These are phyloP conservation scores for Manihot esculenta DNA, from an alignment of 441 rosid species.

Conservation along the genomic window DNA sequence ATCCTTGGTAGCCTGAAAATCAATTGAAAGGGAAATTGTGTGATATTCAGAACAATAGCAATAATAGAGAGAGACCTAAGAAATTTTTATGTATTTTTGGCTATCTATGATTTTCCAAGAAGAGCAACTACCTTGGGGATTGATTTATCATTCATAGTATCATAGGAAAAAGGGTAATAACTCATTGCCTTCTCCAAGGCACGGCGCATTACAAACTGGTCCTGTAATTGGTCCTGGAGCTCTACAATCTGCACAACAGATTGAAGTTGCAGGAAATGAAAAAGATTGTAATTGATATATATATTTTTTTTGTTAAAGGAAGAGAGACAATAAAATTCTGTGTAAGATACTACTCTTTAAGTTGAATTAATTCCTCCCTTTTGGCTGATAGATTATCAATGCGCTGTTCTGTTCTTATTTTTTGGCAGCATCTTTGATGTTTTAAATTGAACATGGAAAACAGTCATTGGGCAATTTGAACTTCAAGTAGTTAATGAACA, in stretches of 20 bases:
- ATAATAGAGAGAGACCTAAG: too few relatives aligned
- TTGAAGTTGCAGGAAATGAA: slow-evolving; percentile 1
- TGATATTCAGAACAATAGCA: not conserved
- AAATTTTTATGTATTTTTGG: too few relatives aligned
- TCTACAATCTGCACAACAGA: slow-evolving; percentile 45
- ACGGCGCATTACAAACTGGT: slow-evolving; percentile 48
- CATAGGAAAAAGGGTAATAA: slow-evolving; percentile 40
- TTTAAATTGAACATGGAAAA: not conserved
- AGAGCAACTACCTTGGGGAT: slow-evolving; percentile 50
- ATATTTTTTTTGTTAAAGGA: too few relatives aligned
- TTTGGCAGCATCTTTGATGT: not conserved
- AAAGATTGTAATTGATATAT: not conserved
- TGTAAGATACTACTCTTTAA: not conserved
- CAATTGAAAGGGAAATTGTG: slow-evolving; percentile 6
- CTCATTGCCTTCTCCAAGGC: slow-evolving; percentile 60
- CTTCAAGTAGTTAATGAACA: not conserved
- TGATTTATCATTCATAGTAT: slow-evolving; percentile 37
- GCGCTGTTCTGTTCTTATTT: too few relatives aligned
- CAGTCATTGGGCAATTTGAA: not conserved
- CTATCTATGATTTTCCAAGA: not conserved
- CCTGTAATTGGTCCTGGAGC: slow-evolving; percentile 49
- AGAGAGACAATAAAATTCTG: not conserved
- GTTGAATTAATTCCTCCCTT: too few relatives aligned
- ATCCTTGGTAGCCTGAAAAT: slow-evolving; percentile 60
- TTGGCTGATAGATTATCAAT: too few relatives aligned